Evolutionary conservation across 768 basidiomycete species (phyloP).

Genomic region (Boletus bicolor): DNA sequence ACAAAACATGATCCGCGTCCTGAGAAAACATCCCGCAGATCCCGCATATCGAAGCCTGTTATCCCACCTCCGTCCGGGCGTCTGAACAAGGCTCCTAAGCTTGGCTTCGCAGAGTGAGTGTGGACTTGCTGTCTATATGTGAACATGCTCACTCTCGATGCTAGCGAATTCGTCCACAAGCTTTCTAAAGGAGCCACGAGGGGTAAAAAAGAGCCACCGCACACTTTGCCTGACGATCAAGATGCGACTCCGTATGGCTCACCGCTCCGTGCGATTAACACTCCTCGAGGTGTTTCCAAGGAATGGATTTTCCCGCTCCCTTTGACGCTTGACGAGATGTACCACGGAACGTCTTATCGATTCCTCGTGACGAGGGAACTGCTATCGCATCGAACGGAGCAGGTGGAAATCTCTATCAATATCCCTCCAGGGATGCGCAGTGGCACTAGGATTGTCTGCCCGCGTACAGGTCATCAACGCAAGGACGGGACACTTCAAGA

Average conservation of each 20-base stretch:
- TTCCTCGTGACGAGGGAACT: conserved; percentile 60
- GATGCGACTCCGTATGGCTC: conserved; percentile 30
- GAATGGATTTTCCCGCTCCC: conserved; percentile 70
- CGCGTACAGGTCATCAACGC: conserved; percentile 65
- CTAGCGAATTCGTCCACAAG: conserved; percentile 31
- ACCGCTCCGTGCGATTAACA: conserved; percentile 41
- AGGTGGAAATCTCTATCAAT: conserved; percentile 56
- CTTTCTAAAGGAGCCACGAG: conserved; percentile 20
- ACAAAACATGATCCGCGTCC: conserved; percentile 7
- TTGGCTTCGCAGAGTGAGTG: conserved; percentile 30
- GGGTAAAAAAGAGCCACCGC: conserved; percentile 1
- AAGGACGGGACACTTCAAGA: conserved; percentile 57
- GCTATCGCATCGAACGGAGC: conserved; percentile 46
- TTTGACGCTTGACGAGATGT: conserved; percentile 61
- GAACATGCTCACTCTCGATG: conserved; percentile 6
- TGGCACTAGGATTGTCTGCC: conserved; percentile 59
- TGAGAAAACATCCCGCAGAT: conserved; percentile 12
- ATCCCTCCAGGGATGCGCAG: conserved; percentile 60
- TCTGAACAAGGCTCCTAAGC: conserved; percentile 19
- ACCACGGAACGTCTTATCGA: conserved; percentile 49
- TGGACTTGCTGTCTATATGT: neutral
- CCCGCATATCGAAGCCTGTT: conserved; percentile 25
- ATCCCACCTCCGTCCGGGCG: conserved; percentile 28
- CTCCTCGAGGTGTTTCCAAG: conserved; percentile 39
- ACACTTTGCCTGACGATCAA: conserved; percentile 8